A percentile compares a stretch with the other conserved stretches of the same genome.
Conservation (phyloP, 805 yeast species). For the Hanseniaspora meyeri region DNA sequence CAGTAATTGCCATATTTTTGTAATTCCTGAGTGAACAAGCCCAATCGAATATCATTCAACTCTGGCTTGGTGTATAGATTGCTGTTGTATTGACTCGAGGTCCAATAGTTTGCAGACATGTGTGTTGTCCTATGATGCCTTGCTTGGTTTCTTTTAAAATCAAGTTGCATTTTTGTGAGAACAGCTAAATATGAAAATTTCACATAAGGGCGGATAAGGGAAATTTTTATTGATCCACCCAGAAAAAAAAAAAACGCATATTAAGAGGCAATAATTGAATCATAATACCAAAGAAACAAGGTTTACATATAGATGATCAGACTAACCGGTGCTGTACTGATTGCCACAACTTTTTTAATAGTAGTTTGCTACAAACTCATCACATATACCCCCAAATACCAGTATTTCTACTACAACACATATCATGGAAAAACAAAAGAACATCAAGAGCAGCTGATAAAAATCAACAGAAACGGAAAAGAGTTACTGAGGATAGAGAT, state of each 20-base stretch:
- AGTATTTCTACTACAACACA: neutral
- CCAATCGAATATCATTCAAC: conserved; percentile 9
- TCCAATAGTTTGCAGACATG: conserved; percentile 80
- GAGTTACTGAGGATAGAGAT: neutral
- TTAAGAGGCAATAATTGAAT: too few relatives aligned
- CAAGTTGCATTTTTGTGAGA: neutral
- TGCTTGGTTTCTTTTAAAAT: neutral
- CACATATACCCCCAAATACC: neutral
- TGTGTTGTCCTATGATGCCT: neutral
- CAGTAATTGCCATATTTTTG: conserved; percentile 8
- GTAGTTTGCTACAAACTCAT: neutral
- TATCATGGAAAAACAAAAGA: neutral
- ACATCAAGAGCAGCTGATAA: neutral
- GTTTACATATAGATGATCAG: neutral
- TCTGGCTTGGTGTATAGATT: conserved; percentile 4
- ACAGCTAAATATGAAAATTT: neutral
- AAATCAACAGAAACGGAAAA: neutral
- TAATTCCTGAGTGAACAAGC: conserved; percentile 8
- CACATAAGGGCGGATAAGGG: too few relatives aligned
- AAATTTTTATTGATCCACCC: too few relatives aligned
- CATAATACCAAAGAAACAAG: too few relatives aligned
- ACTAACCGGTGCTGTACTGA: neutral
- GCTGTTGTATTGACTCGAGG: conserved; percentile 56
- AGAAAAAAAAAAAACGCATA: too few relatives aligned
- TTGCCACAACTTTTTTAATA: neutral